These are phyloP conservation scores for Cinchona pubescens DNA, from an alignment of 257 asterid genomes.

Conservation along the genomic window DNA sequence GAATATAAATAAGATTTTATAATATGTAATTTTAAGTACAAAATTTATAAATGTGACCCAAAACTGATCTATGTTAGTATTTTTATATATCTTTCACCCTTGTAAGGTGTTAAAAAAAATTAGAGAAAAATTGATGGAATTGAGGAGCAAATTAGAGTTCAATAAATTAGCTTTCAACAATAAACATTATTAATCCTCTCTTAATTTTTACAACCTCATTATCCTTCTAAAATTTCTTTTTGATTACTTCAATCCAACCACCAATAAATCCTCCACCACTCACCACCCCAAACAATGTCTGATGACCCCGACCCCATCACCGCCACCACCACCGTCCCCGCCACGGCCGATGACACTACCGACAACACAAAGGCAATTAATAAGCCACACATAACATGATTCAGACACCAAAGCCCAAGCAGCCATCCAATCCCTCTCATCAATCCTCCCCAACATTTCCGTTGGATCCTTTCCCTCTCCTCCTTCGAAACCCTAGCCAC, in stretches of 20 bases:
- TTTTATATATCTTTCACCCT: not conserved
- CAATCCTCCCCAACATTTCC: constrained; percentile 58
- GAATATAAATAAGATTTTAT: no score
- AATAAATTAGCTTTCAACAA: not conserved
- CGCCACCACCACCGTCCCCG: not conserved
- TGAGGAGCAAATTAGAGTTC: not conserved
- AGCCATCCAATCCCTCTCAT: constrained; percentile 57
- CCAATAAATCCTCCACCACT: not conserved
- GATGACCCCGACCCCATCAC: not conserved
- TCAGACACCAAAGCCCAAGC: constrained; percentile 54
- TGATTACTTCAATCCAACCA: not conserved
- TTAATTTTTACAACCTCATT: not conserved
- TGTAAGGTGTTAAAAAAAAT: not conserved
- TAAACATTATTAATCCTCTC: constrained; percentile 36
- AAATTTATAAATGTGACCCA: no score
- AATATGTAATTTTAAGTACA: no score
- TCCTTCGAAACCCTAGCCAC: constrained; percentile 65
- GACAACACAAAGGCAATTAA: constrained; percentile 20
- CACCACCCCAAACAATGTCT: not conserved
- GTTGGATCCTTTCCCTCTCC: constrained; percentile 39
- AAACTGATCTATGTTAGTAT: no score
- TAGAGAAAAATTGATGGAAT: not conserved
- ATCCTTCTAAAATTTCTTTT: no score
- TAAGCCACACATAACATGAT: constrained; percentile 55
- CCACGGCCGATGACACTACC: not conserved